Base-by-base conservation (phyloP, 352 stramenopile genomes). In the Thalassiosira exigua region DNA sequence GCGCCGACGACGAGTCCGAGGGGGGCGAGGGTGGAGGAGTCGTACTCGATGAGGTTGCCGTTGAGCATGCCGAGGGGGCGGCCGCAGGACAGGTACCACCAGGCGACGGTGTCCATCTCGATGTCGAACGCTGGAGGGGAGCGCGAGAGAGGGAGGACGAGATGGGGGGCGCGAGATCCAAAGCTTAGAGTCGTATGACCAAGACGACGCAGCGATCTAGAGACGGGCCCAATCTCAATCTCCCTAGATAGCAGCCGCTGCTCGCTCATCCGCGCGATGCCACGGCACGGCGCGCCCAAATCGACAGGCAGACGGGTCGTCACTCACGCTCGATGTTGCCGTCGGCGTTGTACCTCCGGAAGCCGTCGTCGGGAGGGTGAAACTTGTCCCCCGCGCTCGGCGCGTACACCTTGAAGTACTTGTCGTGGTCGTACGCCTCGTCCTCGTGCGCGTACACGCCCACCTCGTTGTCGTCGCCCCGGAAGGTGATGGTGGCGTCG, bases 41-140 rank as follows among this genome's bases (percentile, higher is more conserved):
- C 93, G 64, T 96, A 96, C 82, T 96, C 93, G 19, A 96, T 72
- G 22, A 95, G 68, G 78, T 87, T 86, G 57, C 89, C 90, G 46
- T 95, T 88, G 30, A 93, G 82, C 52, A 96, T 81, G 22, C 93
- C 93, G 17, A 96, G 67, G 12, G 95, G 92, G 21, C 83, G 68
- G 2, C 91, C 91, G 66, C 90, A 87, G 12, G 64, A 75, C 87
- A 96, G 88, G 48, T 94, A 84, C 93, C 93, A 96, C 93, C 93
- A 96, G 27, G 80, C 89, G 24, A 90, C 71, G 24, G 84, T 93
- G 21, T 92, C 85, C 42, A 71, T 75, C 9, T 73, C 62, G 52
- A 84, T 71, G 48, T 78, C 67, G n/a, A 82, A 77, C 4, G 66
- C 65, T 76, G 32, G n/a, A 14, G 17, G 36, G 51, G 29, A 41